Evolutionary conservation across 2,329 filamentous ascomycete species (phyloP).

Genomic region (Metarhizium guizhouense): DNA sequence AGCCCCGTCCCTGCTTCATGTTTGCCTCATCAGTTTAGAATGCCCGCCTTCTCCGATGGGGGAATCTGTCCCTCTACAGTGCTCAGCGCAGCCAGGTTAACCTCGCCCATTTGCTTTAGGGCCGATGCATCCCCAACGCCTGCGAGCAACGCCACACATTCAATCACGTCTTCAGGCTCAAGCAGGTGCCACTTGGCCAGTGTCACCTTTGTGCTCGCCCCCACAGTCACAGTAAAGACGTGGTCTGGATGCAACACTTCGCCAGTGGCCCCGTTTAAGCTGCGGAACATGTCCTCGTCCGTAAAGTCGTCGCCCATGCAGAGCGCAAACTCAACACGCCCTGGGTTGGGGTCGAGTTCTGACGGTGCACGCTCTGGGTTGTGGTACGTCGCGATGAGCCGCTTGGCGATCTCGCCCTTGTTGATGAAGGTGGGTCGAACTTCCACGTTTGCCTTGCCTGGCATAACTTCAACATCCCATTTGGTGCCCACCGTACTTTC

Average conservation of each 20-base stretch:
- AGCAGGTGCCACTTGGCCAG: slow-evolving; percentile 83
- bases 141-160: slow-evolving; percentile 49
- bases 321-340: slow-evolving; percentile 73
- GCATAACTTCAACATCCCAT: slow-evolving; percentile 94
- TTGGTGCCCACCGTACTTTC: slow-evolving; percentile 65
- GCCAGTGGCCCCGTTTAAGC: slow-evolving; percentile 53
- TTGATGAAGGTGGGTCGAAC: slow-evolving; percentile 96
- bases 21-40: neutral
- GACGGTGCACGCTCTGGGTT: slow-evolving; percentile 35
- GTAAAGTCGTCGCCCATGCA: slow-evolving; percentile 95
- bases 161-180: slow-evolving; percentile 82
- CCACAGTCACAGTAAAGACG: slow-evolving; percentile 86
- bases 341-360: slow-evolving; percentile 29
- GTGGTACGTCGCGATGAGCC: slow-evolving; percentile 67
- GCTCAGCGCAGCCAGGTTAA: slow-evolving; percentile 47
- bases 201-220: slow-evolving; percentile 85
- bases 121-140: slow-evolving; percentile 32
- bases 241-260: slow-evolving; percentile 48
- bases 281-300: slow-evolving; percentile 94
- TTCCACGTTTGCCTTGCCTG: slow-evolving; percentile 92
- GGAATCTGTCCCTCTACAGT: slow-evolving; percentile 43
- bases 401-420: slow-evolving; percentile 91
- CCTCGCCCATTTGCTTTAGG: slow-evolving; percentile 35
- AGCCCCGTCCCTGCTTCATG: neutral
- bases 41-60: neutral